Evolutionary conservation across 2,329 filamentous ascomycete genomes (phyloP).

Genomic region (Colletotrichum eleusines): DNA sequence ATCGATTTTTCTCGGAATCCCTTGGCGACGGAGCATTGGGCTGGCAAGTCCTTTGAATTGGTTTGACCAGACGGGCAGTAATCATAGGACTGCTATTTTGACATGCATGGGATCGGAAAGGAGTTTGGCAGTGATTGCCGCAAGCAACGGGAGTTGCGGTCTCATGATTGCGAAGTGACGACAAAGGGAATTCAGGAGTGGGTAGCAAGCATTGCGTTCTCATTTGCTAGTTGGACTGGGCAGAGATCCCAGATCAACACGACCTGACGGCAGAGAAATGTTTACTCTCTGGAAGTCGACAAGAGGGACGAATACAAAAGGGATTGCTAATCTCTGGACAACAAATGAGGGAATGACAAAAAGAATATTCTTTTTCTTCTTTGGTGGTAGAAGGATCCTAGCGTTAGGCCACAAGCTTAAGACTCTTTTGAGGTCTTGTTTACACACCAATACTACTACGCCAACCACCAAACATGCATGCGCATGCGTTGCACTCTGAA

Average conservation of each 20-base stretch:
- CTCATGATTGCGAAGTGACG: constrained; percentile 36
- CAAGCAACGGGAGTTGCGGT: constrained; percentile 28
- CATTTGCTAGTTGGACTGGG: constrained; percentile 12
- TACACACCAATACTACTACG: constrained; percentile 3
- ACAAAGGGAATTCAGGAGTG: constrained; percentile 33
- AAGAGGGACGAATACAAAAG: constrained; percentile 7
- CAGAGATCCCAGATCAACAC: constrained; percentile 1
- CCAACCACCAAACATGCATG: neutral
- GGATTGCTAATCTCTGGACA: constrained; percentile 3
- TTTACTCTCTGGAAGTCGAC: neutral
- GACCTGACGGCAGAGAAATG: neutral
- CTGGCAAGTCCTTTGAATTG: constrained; percentile 27
- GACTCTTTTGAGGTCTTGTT: neutral
- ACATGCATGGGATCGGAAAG: constrained; percentile 40
- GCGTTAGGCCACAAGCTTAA: constrained; percentile 4
- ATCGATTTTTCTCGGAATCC: constrained; percentile 38
- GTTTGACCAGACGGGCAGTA: constrained; percentile 37
- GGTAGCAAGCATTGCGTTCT: constrained; percentile 37
- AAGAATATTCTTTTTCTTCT: neutral
- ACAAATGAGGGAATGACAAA: neutral
- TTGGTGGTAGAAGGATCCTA: constrained; percentile 13
- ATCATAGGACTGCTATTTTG: constrained; percentile 40
- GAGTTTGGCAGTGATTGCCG: constrained; percentile 41
- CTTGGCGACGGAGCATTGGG: constrained; percentile 36
- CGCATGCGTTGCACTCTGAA: neutral